phyloP scores from a whole-genome alignment of 768 basidiomycete species.

The Russula abietina region DNA sequence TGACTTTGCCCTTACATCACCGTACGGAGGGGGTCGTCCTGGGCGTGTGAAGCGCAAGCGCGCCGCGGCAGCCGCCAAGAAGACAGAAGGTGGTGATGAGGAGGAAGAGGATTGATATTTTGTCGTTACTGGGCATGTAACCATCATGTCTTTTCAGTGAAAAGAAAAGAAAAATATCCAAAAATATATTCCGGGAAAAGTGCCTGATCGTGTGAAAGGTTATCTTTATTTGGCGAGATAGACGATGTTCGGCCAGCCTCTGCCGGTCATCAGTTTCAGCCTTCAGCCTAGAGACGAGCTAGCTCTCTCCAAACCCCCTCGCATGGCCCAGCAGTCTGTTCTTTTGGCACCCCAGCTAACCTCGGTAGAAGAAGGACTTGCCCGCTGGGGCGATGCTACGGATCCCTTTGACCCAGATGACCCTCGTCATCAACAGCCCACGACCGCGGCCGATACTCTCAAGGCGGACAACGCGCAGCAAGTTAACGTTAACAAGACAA shows the following conservation, averaged over 20 bases:
- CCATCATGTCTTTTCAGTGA: not conserved
- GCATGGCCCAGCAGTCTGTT: conserved; percentile 22
- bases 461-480: conserved; percentile 21
- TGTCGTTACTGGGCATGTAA: not conserved
- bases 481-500: conserved; percentile 18
- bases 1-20: conserved; percentile 96
- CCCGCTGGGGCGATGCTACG: conserved; percentile 14
- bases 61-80: conserved; percentile 85
- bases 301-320: not conserved
- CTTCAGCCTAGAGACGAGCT: not conserved
- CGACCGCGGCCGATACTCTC: conserved; percentile 24
- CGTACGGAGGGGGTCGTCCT: conserved; percentile 89
- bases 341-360: conserved; percentile 13
- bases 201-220: conserved; percentile 7
- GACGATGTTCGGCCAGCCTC: not conserved
- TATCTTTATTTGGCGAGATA: not conserved
- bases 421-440: conserved; percentile 12
- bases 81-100: conserved; percentile 82
- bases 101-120: conserved; percentile 72
- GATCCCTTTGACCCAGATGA: conserved; percentile 8
- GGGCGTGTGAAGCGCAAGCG: conserved; percentile 99
- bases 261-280: not conserved
- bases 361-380: conserved; percentile 40
- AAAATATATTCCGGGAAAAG: not conserved
- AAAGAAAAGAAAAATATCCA: not conserved